Conservation (phyloP, 176 grass and related monocot genomes). For the Triticum turgidum region DNA sequence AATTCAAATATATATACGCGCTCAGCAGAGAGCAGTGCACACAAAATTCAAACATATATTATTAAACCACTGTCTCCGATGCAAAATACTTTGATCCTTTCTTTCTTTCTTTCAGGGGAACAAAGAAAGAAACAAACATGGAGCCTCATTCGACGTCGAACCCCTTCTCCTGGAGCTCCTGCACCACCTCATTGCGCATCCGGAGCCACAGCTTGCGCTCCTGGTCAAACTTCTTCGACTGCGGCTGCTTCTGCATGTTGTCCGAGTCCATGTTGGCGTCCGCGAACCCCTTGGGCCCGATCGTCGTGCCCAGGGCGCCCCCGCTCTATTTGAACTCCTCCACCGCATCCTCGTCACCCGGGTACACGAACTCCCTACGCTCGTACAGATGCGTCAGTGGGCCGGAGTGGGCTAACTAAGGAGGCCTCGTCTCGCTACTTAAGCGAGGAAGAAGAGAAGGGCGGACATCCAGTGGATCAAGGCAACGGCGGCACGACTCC, state of each 20-base stretch:
- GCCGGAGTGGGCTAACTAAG: too few species aligned
- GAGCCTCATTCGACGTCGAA: constrained; percentile 59
- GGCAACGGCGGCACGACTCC: too few species aligned
- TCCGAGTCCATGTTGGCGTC: constrained; percentile 67
- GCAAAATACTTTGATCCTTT: too few species aligned
- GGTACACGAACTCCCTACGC: constrained; percentile 62
- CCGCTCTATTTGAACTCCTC: constrained; percentile 84
- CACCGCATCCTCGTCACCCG: constrained; percentile 69
- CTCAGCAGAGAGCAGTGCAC: too few species aligned
- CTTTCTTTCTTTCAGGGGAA: too few species aligned
- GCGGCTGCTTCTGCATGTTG: constrained; percentile 82
- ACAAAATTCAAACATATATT: too few species aligned
- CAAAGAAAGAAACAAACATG: too few species aligned
- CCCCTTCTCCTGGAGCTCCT: constrained; percentile 83
- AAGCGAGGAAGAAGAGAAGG: too few species aligned
- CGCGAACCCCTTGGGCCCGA: constrained; percentile 73
- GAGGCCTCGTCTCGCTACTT: too few species aligned
- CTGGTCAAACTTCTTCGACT: constrained; percentile 74
- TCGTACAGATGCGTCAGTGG: constrained; percentile 42
- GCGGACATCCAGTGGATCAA: too few species aligned
- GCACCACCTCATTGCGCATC: constrained; percentile 80
- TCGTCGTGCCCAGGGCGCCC: constrained; percentile 67
- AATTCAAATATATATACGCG: too few species aligned
- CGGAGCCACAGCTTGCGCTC: constrained; percentile 78
- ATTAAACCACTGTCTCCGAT: too few species aligned